Evolutionary conservation across 2,329 filamentous ascomycete genomes (phyloP), one percentile per base, ranked within the genome.

Genomic region (Trichophyton mentagrophytes): DNA sequence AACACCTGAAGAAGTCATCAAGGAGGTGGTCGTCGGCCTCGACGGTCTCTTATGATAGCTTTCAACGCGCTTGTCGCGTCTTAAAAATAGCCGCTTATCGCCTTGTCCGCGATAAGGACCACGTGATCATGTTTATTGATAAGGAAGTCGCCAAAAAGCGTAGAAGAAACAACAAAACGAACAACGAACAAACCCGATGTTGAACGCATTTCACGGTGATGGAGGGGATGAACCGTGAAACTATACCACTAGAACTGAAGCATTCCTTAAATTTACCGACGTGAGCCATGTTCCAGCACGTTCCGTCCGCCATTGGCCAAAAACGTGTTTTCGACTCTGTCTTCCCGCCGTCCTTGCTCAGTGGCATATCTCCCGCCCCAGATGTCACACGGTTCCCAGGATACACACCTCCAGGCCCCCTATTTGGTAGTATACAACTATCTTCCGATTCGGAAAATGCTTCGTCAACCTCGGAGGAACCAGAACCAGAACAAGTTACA

Each of bases 291-390:
- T 64, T 64, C 36, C 63, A 51, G 38, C 58, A 60, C 36, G 51
- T 59, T 33, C 63, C 64, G 2, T 62, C 61, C 30, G 57, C 63
- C 30, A 62, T 63, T 36, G 60, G 66, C 61, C 72, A 72, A 63
- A 72, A 71, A 66, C 75, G 74, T 64, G 70, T 78, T 22, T 76
- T 77, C 65, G 68, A 68, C 60, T 76, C 75, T 11, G 74, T 78
- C 56, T 77, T 78, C 63, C 69, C 74, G 56, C 69, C 73, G 57
- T 66, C 72, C 59, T 70, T 70, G 17, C 65, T 71, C n/a, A 69
- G 71, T 59, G 68, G 68, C 65, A 68, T 67, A 60, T 62, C 69
- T 46, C 65, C 72, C 17, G 67, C 67, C 7, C 67, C 66, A 5
- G 62, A 63, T 22, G 64, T 61, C 30, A 69, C 67, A n/a, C 66